Evolutionary conservation across 2,329 filamentous ascomycete genomes (phyloP).

Genomic region (Hymenotorrendiella dingleyae): DNA sequence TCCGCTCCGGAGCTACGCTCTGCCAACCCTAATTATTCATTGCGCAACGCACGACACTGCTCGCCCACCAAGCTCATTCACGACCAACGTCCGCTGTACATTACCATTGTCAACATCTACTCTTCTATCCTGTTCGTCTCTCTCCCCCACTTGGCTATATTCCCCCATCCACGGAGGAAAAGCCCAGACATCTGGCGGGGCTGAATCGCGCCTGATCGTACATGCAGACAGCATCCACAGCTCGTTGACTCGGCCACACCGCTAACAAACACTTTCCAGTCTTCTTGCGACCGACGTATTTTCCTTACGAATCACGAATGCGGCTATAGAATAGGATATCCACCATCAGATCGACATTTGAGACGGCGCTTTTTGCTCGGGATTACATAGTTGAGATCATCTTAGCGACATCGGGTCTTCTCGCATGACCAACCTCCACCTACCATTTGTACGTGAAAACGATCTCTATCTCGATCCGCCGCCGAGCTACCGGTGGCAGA

Average conservation of each 20-base stretch:
- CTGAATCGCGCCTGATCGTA: conserved; percentile 17
- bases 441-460: conserved; percentile 16
- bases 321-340: conserved; percentile 16
- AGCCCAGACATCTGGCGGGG: conserved; percentile 15
- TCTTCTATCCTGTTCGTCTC: no score
- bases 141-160: conserved; percentile 16
- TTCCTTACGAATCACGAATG: conserved; percentile 21
- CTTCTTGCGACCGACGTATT: conserved; percentile 13
- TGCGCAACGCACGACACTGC: conserved; percentile 7
- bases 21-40: conserved; percentile 9
- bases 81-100: conserved; percentile 14
- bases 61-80: background rate
- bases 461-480: conserved; percentile 20
- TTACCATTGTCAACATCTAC: conserved; percentile 15
- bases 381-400: conserved; percentile 17
- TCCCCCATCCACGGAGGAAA: conserved; percentile 9
- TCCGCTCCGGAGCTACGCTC: conserved; percentile 5
- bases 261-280: conserved; percentile 15
- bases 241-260: conserved; percentile 5
- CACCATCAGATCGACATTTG: conserved; percentile 10
- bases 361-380: conserved; percentile 15
- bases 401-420: conserved; percentile 19
- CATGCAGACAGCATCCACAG: conserved; percentile 16
- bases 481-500: conserved; percentile 23
- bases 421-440: conserved; percentile 28